Evolutionary conservation across 306 rosid species (phyloP), one percentile per base, ranked within the genome.

Genomic region (Trifolium subterraneum): DNA sequence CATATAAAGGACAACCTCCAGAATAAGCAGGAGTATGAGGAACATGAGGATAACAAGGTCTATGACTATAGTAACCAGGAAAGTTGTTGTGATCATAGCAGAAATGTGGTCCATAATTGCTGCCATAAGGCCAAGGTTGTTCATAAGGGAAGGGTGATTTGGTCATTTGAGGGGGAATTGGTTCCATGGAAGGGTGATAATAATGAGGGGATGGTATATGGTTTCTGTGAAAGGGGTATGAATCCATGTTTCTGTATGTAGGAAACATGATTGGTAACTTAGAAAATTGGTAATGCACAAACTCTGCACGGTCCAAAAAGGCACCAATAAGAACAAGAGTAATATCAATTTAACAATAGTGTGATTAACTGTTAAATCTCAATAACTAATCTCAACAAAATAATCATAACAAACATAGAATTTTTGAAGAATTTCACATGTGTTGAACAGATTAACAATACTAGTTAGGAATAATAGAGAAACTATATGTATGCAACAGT

Each of bases 161-260:
- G 61, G 89, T 86, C 27, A 51, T 74, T 64, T 75, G 87, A 75
- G 89, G 69, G 12, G 87, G 82, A 45, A 79, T 3, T 8, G 64
- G 38, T 15, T 81, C 87, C 38, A 55, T 38, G 10, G 59, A 38
- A 15, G 86, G 80, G n/a, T 55, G 71, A 52, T 68, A 79, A 56
- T 51, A 78, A 20, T 76, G 80, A 59, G 78, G 35, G 10, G 54
- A 70, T 15, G 87, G 78, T 16, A 64, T 78, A 42, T 76, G 90
- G 76, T 59, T 76, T 39, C 61, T 88, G 5, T 83, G 83, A 71
- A 80, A 78, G 0, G 98, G 90, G 66, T 75, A 68, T 14, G 97
- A 85, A 51, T 90, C 93, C 83, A 79, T 71, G 71, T 42, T 72
- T 56, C 85, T 25, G 71, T 77, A 83, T 22, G 60, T 54, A 36